phyloP scores from a whole-genome alignment of 169 alveolate species.

The Plasmodium gallinaceum region DNA sequence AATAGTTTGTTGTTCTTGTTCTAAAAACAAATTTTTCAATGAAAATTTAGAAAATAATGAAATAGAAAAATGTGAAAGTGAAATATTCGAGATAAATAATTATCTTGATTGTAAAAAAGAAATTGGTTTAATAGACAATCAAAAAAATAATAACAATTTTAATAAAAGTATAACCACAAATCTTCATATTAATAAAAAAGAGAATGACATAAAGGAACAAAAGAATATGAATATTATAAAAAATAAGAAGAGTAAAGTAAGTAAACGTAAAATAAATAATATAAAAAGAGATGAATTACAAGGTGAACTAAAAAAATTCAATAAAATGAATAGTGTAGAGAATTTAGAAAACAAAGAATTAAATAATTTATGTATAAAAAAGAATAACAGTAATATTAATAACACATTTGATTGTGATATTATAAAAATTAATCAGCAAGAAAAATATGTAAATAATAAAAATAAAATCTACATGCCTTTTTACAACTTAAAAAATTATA shows the following conservation, averaged over 20 bases:
- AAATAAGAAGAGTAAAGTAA: too few species aligned
- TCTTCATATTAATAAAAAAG: not conserved
- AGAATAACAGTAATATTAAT: too few species aligned
- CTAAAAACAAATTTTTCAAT: constrained; percentile 25
- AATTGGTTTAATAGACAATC: not conserved
- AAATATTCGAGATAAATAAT: not conserved
- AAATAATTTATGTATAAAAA: too few species aligned
- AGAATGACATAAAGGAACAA: not conserved
- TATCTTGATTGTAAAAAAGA: not conserved
- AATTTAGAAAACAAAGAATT: too few species aligned
- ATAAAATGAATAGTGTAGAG: too few species aligned
- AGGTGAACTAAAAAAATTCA: too few species aligned
- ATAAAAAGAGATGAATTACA: too few species aligned
- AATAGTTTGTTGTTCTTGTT: constrained; percentile 50
- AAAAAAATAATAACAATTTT: not conserved
- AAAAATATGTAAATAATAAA: not conserved
- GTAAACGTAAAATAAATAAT: too few species aligned
- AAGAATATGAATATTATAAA: not conserved
- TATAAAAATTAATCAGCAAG: too few species aligned
- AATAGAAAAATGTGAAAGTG: not conserved
- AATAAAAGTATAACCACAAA: not conserved
- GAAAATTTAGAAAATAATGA: not conserved
- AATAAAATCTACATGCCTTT: not conserved
- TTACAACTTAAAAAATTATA: not conserved
- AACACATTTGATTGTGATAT: too few species aligned